Conservation (phyloP, 148 eudicot genomes). For the Chenopodium berlandieri region DNA sequence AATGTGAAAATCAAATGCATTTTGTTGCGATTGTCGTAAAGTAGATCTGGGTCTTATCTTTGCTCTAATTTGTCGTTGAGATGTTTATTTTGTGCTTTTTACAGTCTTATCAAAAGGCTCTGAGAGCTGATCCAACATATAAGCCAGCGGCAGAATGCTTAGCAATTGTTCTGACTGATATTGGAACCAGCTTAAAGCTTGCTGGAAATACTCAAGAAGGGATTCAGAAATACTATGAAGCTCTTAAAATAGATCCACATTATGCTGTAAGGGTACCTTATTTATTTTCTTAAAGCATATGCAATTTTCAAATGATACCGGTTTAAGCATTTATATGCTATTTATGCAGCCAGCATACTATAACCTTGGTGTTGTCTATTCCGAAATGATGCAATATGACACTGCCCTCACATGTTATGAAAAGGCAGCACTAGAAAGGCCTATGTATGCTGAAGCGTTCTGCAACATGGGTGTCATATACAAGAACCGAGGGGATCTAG, state of each 20-base stretch:
- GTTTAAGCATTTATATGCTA: slow-evolving; percentile 26
- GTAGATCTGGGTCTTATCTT: neutral
- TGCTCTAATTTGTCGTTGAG: slow-evolving; percentile 10
- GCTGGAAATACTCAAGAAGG: slow-evolving; percentile 98
- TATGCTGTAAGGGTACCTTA: slow-evolving; percentile 68
- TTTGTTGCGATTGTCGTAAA: neutral
- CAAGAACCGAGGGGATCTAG: slow-evolving; percentile 94
- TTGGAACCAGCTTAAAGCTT: slow-evolving; percentile 95
- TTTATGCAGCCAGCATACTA: slow-evolving; percentile 95
- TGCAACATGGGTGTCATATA: slow-evolving; percentile 99
- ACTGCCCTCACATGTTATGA: slow-evolving; percentile 89
- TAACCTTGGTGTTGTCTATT: slow-evolving; percentile 99
- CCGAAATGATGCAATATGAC: slow-evolving; percentile 98
- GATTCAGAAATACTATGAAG: slow-evolving; percentile 91
- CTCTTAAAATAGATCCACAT: slow-evolving; percentile 86
- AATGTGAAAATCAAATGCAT: neutral
- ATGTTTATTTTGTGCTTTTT: slow-evolving; percentile 19
- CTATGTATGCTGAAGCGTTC: slow-evolving; percentile 99
- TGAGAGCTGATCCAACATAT: slow-evolving; percentile 73
- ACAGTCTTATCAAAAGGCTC: slow-evolving; percentile 94
- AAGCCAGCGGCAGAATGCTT: slow-evolving; percentile 98
- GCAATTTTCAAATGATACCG: neutral
- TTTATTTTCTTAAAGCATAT: slow-evolving; percentile 10
- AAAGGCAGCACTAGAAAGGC: slow-evolving; percentile 93
- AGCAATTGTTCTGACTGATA: slow-evolving; percentile 88